Evolutionary conservation across 345 rosid species (phyloP), one percentile per base, ranked within the genome.

Genomic region (Populus deltoides): DNA sequence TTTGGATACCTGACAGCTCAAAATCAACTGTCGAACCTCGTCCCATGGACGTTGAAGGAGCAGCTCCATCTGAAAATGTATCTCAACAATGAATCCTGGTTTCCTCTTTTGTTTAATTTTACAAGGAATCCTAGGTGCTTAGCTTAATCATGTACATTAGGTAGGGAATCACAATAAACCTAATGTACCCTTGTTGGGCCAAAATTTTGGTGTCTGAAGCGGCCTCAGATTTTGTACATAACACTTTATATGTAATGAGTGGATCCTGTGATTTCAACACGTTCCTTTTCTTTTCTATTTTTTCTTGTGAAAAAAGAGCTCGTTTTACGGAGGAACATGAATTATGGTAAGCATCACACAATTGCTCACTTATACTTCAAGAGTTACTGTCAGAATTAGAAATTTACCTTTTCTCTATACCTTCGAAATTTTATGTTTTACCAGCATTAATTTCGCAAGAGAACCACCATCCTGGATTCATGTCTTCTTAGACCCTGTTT

Each of bases 1-100:
- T 92, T 76, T 96, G 98, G 98, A 93, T 96, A 78, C 99, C 97
- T 13, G 85, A 88, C 67, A 79, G 76, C 31, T 81, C 86, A 27
- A 90, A 86, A 27, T 45, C 84, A 75, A 71, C 82, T 61, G 71
- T 80, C 15, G 84, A 85, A 53, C 62, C 82, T 15, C 76, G 82
- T 8, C 43, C 84, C 55, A 25, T 62, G 27, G 86, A 88, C 20
- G 20, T 76, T 17, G 86, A 82, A 73, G 78, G 71, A 15, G 82
- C 47, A 47, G 57, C 75, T 49, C 83, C 78, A 35, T 68, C 87
- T 3, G 80, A 84, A 6, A 83, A 81, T 45, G 47, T 59, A 7
- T 27, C 81, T 10, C 86, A 86, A 59, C 81, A 70, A 74, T 70
- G 36, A 27, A 49, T 24, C 38, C 35, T 39, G 53, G 33, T 39